Conservation (phyloP, 345 rosid species). For the Arabis hirsuta region DNA sequence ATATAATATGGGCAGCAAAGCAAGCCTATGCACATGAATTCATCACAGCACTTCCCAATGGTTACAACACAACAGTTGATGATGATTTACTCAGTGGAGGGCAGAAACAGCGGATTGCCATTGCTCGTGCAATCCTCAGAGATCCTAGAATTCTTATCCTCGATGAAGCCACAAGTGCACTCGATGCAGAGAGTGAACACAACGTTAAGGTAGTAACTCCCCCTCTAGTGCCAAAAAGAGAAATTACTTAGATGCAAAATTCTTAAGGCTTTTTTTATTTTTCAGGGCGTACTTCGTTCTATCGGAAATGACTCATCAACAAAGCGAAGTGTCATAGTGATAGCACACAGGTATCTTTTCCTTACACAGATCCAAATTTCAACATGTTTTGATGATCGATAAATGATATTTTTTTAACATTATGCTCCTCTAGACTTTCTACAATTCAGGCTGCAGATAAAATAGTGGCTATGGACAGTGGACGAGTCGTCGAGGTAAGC, state of each 20-base stretch:
- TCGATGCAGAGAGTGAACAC: slow-evolving; percentile 99
- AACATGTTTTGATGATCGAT: slow-evolving; percentile 4
- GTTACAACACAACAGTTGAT: slow-evolving; percentile 83
- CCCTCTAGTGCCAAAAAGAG: slow-evolving; percentile 1
- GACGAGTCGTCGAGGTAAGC: slow-evolving; percentile 78
- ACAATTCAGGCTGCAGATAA: slow-evolving; percentile 91
- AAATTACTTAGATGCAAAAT: slow-evolving; percentile 13
- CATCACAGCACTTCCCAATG: slow-evolving; percentile 81
- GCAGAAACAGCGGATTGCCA: slow-evolving; percentile 97
- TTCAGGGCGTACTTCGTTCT: slow-evolving; percentile 84
- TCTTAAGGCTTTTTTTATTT: slow-evolving; percentile 18
- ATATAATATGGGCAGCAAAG: slow-evolving; percentile 88
- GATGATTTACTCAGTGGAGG: slow-evolving; percentile 99
- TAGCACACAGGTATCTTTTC: slow-evolving; percentile 75
- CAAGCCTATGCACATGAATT: slow-evolving; percentile 94
- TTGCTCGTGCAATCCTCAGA: slow-evolving; percentile 94
- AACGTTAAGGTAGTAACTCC: slow-evolving; percentile 66
- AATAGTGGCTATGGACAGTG: slow-evolving; percentile 87
- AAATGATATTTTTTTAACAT: background rate
- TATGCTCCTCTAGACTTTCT: slow-evolving; percentile 68
- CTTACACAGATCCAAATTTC: background rate
- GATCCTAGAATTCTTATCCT: slow-evolving; percentile 89
- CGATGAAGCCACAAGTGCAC: slow-evolving; percentile 96
- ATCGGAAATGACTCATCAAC: slow-evolving; percentile 58
- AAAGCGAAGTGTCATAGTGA: slow-evolving; percentile 81